Conservation (phyloP, 805 yeast genomes). For the Sugiyamaella boreocaroliniensis region DNA sequence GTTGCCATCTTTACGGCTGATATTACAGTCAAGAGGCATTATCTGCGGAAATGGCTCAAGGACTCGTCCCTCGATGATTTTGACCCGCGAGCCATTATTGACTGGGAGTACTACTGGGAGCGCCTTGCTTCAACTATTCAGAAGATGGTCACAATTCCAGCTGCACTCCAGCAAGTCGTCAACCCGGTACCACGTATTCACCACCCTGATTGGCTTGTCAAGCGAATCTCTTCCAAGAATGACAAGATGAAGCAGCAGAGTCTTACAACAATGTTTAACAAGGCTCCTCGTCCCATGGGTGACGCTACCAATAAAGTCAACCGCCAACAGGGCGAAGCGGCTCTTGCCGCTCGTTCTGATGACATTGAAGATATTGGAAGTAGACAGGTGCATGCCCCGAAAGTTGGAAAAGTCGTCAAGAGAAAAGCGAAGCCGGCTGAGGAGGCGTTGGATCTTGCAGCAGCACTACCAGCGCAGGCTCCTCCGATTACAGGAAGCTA, state of each 20-base stretch:
- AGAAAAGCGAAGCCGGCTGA: constrained; percentile 1
- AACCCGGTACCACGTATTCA: constrained; percentile 94
- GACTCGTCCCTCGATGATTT: constrained; percentile 71
- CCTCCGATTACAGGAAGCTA: constrained; percentile 35
- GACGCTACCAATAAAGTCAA: constrained; percentile 19
- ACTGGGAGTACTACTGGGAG: constrained; percentile 89
- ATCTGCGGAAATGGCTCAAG: constrained; percentile 77
- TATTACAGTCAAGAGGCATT: constrained; percentile 53
- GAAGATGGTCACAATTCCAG: constrained; percentile 94
- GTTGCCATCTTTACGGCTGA: constrained; percentile 93
- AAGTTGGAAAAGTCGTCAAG: constrained; percentile 3
- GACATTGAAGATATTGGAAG: constrained; percentile 17
- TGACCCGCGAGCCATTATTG: constrained; percentile 83
- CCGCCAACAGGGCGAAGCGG: constrained; percentile 15
- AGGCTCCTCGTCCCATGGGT: constrained; percentile 34
- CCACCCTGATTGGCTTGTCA: constrained; percentile 90
- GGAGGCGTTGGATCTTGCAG: not conserved
- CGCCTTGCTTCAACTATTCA: constrained; percentile 89
- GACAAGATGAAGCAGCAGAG: constrained; percentile 70
- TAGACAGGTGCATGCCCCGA: not conserved
- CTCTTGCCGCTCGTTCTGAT: not conserved
- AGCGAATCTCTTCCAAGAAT: constrained; percentile 49
- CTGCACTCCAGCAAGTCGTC: constrained; percentile 78
- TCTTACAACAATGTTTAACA: constrained; percentile 49
- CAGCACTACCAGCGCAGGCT: constrained; percentile 25